Evolutionary conservation across 2,329 filamentous ascomycete species (phyloP).

Genomic region (Sphaerulina musiva): DNA sequence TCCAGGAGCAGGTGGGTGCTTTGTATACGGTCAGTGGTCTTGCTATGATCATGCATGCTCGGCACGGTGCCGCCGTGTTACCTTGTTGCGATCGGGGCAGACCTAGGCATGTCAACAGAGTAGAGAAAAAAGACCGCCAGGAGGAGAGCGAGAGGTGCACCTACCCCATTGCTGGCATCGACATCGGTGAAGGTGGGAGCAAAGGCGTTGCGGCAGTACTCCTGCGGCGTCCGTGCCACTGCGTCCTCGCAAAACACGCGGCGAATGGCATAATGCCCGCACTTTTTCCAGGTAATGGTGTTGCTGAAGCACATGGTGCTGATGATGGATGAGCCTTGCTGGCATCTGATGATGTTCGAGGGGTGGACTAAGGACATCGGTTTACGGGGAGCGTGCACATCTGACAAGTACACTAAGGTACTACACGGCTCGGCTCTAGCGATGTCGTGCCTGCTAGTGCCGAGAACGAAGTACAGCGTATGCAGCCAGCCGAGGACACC

Average conservation of each 20-base stretch:
- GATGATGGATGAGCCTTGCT: neutral
- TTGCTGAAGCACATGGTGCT: constrained; percentile 19
- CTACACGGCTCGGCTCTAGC: neutral
- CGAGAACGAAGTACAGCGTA: neutral
- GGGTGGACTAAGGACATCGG: neutral
- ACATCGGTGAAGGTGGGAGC: constrained; percentile 18
- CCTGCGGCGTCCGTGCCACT: constrained; percentile 6
- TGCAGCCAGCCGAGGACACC: neutral
- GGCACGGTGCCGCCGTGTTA: neutral
- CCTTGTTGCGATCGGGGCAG: constrained; percentile 18
- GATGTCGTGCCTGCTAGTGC: neutral
- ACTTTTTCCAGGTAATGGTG: constrained; percentile 17
- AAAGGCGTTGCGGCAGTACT: constrained; percentile 13
- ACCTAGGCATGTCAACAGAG: constrained; percentile 1
- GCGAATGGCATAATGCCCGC: constrained; percentile 18
- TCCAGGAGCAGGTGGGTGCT: constrained; percentile 16
- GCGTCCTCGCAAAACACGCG: constrained; percentile 17
- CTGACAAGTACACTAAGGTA: neutral
- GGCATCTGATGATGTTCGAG: neutral
- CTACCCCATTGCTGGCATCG: constrained; percentile 9
- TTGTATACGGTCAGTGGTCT: neutral
- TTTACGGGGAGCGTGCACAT: neutral
- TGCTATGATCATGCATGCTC: neutral
- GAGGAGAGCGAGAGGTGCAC: neutral
- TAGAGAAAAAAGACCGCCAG: too few species aligned